phyloP scores from a whole-genome alignment of 2,329 filamentous ascomycete species.

The Passalora sequoiae region DNA sequence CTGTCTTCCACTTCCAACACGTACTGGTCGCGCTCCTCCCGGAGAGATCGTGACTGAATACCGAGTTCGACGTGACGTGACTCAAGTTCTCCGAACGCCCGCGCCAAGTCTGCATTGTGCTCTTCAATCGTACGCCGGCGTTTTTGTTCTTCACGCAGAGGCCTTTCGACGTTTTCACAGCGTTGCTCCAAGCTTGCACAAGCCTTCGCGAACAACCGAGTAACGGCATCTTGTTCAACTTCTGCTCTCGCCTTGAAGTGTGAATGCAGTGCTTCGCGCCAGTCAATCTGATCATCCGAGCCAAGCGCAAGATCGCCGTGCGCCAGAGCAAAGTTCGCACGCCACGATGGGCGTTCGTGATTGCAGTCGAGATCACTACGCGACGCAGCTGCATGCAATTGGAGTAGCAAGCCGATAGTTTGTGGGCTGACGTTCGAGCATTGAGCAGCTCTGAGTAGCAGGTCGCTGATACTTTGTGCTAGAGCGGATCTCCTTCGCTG shows the following conservation, averaged over 20 bases:
- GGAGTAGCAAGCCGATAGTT: conserved; percentile 17
- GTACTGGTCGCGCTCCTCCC: conserved; percentile 38
- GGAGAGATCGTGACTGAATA: conserved; percentile 36
- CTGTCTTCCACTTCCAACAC: conserved; percentile 35
- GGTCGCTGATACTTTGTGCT: conserved; percentile 18
- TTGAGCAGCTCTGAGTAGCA: conserved; percentile 19
- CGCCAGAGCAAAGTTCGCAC: conserved; percentile 10
- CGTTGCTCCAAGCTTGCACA: conserved; percentile 54
- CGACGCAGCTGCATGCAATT: conserved; percentile 18
- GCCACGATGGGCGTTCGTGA: conserved; percentile 13
- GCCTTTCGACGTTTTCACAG: conserved; percentile 52
- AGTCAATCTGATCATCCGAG: conserved; percentile 34
- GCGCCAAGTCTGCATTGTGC: conserved; percentile 35
- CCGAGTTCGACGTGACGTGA: conserved; percentile 35
- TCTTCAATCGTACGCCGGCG: conserved; percentile 34
- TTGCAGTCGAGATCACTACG: conserved; percentile 15
- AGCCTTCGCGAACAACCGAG: conserved; percentile 48
- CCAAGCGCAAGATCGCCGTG: background rate
- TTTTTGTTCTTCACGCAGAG: conserved; percentile 44
- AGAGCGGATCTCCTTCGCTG: conserved; percentile 16
- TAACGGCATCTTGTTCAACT: conserved; percentile 44
- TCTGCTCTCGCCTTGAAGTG: conserved; percentile 42
- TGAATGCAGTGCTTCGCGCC: conserved; percentile 45
- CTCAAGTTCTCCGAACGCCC: conserved; percentile 37
- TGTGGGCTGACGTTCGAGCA: conserved; percentile 10